Conservation (phyloP, 768 basidiomycete species). For the Leccinum sublutescens region DNA sequence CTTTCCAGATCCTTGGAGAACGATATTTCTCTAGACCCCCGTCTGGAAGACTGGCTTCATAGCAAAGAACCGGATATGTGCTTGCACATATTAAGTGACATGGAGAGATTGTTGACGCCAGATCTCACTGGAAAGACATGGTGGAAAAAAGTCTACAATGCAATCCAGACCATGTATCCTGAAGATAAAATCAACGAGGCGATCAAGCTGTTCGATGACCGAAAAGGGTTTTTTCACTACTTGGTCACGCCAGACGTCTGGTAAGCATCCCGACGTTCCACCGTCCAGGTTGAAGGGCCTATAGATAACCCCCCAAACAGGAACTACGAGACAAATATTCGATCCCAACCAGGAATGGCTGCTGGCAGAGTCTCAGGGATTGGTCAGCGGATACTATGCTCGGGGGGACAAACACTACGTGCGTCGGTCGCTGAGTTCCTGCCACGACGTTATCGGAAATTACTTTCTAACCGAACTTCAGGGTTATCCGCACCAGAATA, state of each 20-base stretch:
- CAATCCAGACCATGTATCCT: not conserved
- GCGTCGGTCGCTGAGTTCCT: not conserved
- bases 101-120: not conserved
- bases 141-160: not conserved
- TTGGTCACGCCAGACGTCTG: not conserved
- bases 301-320: not conserved
- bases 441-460: not conserved
- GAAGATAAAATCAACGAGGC: slow-evolving; percentile 2
- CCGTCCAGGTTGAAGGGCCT: not conserved
- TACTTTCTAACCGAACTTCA: not conserved
- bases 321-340: not conserved
- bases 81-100: slow-evolving; percentile 2
- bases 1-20: not conserved
- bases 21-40: not conserved
- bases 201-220: slow-evolving; percentile 3
- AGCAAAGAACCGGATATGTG: slow-evolving; percentile 5
- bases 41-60: slow-evolving; percentile 3
- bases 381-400: not conserved
- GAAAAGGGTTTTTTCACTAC: not conserved
- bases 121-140: not conserved
- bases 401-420: not conserved
- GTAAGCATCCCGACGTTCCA: not conserved
- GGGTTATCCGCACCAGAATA: not conserved
- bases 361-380: not conserved
- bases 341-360: not conserved